A percentile compares a stretch with the other conserved stretches of the same genome.
phyloP scores from a whole-genome alignment of 2,329 filamentous ascomycete genomes.

The Cladosporium cucumerinum region DNA sequence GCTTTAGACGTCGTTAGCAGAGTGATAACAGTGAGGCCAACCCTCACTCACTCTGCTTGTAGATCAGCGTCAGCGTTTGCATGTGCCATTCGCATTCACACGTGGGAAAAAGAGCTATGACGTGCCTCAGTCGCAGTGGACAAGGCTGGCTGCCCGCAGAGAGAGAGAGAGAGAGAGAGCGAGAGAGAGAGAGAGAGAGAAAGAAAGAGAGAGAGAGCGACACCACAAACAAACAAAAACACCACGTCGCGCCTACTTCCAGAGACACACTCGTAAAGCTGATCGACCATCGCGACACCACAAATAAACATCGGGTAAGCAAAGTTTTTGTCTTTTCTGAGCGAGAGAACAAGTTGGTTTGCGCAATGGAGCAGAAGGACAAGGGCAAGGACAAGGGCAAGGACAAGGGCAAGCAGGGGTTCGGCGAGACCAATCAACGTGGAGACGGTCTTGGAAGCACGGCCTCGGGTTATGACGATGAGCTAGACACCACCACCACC shows the following conservation, averaged over 20 bases:
- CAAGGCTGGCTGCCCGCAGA: no score
- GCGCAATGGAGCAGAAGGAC: not conserved
- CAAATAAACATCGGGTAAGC: not conserved
- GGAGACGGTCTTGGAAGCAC: not conserved
- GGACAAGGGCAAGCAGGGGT: not conserved
- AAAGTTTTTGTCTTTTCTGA: not conserved
- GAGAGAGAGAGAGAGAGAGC: not conserved
- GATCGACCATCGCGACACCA: not conserved
- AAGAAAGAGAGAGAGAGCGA: not conserved
- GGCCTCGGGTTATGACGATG: conserved; percentile 8
- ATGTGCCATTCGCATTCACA: not conserved
- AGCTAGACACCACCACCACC: not conserved
- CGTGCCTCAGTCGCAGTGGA: not conserved
- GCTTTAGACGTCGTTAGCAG: not conserved
- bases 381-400: not conserved
- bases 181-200: not conserved
- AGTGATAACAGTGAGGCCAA: not conserved
- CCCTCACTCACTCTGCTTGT: not conserved
- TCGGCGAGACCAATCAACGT: not conserved
- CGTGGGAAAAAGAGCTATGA: not conserved
- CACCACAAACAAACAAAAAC: not conserved
- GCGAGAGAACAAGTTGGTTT: not conserved
- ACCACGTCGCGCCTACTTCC: not conserved
- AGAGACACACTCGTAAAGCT: not conserved
- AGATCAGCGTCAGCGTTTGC: not conserved